A percentile compares a stretch with the other conserved stretches of the same genome.
These are phyloP conservation scores for Agaricales sp. DNA, from an alignment of 1,284 basidiomycete species.

Conservation along the genomic window DNA sequence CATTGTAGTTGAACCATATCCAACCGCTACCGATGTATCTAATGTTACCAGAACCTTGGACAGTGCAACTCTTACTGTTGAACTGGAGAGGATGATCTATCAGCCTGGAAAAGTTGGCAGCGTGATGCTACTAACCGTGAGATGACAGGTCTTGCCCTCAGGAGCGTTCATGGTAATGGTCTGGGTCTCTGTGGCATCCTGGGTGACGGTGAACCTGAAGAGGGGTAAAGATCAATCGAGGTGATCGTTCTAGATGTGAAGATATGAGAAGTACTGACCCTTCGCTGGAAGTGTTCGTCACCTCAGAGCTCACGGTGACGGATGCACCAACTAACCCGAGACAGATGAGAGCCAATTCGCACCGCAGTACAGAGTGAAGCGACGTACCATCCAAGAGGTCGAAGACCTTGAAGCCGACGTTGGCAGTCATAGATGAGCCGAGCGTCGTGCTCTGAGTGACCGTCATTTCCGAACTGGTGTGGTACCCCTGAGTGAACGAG, in stretches of 20 bases:
- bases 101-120: background rate
- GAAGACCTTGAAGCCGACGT: background rate
- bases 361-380: background rate
- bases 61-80: constrained; percentile 13
- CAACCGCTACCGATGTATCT: constrained; percentile 15
- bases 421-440: background rate
- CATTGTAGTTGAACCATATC: constrained; percentile 20
- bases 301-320: constrained; percentile 1
- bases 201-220: background rate
- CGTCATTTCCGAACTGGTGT: background rate
- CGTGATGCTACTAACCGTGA: constrained; percentile 2
- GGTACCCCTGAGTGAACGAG: background rate
- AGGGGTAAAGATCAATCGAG: background rate
- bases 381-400: background rate
- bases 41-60: constrained; percentile 13
- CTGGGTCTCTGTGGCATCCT: constrained; percentile 3
- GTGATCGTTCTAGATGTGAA: background rate
- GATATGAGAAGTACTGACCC: background rate
- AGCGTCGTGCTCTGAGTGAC: background rate
- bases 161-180: constrained; percentile 7
- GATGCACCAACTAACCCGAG: background rate
- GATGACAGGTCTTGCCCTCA: constrained; percentile 7
- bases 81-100: constrained; percentile 10
- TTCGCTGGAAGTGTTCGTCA: background rate
- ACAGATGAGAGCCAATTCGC: background rate